Conservation (phyloP, 257 asterid genomes). For the Gardenia jasminoides region DNA sequence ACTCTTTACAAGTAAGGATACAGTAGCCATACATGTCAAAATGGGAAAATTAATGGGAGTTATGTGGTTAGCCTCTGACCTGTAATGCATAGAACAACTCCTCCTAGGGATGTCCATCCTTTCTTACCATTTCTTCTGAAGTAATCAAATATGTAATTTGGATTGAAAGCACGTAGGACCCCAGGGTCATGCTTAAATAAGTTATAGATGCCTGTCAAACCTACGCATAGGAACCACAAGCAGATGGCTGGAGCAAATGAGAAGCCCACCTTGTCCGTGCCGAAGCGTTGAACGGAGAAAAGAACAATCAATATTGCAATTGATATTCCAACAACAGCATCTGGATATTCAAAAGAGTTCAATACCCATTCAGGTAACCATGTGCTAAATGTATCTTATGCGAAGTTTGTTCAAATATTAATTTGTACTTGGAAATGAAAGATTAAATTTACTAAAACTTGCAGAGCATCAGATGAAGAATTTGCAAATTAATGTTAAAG, state of each 20-base stretch:
- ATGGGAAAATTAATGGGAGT: background rate
- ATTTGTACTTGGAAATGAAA: too few species aligned
- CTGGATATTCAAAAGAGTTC: conserved; percentile 28
- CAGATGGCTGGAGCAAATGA: conserved; percentile 61
- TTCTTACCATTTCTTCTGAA: conserved; percentile 52
- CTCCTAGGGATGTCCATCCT: conserved; percentile 76
- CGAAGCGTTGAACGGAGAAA: conserved; percentile 60
- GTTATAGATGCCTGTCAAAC: conserved; percentile 56
- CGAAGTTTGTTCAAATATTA: background rate
- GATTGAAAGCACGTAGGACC: conserved; percentile 57
- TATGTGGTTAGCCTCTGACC: conserved; percentile 21
- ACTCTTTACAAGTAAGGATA: background rate
- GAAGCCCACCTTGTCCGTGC: conserved; percentile 73
- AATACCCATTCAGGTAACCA: background rate
- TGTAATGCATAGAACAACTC: conserved; percentile 64
- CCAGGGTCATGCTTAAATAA: conserved; percentile 39
- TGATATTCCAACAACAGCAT: conserved; percentile 39
- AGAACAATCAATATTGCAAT: conserved; percentile 49
- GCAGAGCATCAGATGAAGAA: too few species aligned
- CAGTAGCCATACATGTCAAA: background rate
- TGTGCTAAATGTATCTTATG: background rate
- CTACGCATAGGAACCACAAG: conserved; percentile 52
- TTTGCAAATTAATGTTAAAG: too few species aligned
- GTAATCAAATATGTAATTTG: conserved; percentile 51
- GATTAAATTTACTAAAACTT: too few species aligned